A percentile compares a stretch with the other conserved stretches of the same genome.
Conservation (phyloP, 2,329 filamentous ascomycete genomes). For the Tolypocladium album region DNA sequence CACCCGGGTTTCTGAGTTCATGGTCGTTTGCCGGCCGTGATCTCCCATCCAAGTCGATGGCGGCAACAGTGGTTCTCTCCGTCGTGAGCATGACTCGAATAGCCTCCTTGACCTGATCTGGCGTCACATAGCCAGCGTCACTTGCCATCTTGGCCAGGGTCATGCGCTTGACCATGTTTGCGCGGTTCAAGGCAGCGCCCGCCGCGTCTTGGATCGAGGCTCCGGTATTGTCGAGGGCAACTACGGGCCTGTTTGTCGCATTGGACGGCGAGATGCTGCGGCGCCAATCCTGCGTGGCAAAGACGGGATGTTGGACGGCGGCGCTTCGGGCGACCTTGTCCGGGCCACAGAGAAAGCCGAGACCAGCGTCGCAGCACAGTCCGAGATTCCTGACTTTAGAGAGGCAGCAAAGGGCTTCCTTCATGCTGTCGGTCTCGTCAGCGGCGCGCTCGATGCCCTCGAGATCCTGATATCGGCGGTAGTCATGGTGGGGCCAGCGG, state of each 20-base stretch:
- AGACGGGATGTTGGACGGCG: constrained; percentile 23
- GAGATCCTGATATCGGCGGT: constrained; percentile 47
- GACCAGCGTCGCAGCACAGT: constrained; percentile 54
- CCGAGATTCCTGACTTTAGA: constrained; percentile 49
- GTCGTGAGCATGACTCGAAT: constrained; percentile 22
- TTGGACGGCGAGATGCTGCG: not conserved
- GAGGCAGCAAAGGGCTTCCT: constrained; percentile 46
- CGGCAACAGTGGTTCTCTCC: constrained; percentile 17
- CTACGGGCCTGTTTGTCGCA: constrained; percentile 2
- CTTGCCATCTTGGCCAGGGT: constrained; percentile 25
- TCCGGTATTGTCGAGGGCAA: constrained; percentile 8
- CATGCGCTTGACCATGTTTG: constrained; percentile 17
- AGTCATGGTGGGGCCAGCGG: constrained; percentile 50
- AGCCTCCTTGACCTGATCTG: constrained; percentile 18
- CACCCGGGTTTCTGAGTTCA: not conserved
- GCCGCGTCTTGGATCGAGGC: constrained; percentile 13
- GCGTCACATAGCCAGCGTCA: constrained; percentile 22
- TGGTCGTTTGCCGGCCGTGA: not conserved
- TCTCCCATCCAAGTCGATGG: constrained; percentile 23
- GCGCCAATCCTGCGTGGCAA: constrained; percentile 17
- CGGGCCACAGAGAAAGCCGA: constrained; percentile 56
- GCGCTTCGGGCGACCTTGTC: constrained; percentile 40
- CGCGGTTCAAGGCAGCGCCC: constrained; percentile 8
- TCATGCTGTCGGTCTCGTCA: constrained; percentile 53
- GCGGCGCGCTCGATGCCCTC: constrained; percentile 51